Percentiles rank a stretch among this genome's conserved stretches.
Evolutionary conservation across 2,329 filamentous ascomycete genomes (phyloP).

Genomic region (Drechslerella stenobrocha): DNA sequence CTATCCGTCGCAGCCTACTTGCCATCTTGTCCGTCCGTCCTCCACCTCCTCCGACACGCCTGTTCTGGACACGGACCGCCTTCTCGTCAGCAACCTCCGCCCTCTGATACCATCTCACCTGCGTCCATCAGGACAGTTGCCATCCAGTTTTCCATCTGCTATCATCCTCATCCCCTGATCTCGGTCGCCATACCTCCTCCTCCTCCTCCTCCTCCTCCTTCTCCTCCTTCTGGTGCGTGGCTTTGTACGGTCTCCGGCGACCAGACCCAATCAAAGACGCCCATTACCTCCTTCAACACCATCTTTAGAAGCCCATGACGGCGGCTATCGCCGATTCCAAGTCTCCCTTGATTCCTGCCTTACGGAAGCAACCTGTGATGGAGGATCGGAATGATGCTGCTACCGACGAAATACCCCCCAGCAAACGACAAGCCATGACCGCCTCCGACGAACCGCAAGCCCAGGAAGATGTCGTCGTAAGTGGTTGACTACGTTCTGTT

Average conservation of each 20-base stretch:
- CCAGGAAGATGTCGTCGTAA: conserved; percentile 54
- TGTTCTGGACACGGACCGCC: conserved; percentile 17
- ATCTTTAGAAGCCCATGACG: conserved; percentile 45
- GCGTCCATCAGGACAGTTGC: too few species aligned
- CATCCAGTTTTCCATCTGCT: too few species aligned
- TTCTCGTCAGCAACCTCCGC: conserved; percentile 23
- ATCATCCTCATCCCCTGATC: neutral
- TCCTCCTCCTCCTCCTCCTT: too few species aligned
- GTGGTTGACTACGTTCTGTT: too few species aligned
- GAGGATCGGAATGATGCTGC: conserved; percentile 86
- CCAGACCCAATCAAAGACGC: conserved; percentile 13
- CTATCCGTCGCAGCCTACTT: neutral
- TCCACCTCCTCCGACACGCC: conserved; percentile 10
- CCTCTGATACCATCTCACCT: conserved; percentile 3
- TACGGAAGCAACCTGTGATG: conserved; percentile 66
- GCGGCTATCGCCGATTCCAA: conserved; percentile 48
- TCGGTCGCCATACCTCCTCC: conserved; percentile 5
- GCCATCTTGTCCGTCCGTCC: neutral
- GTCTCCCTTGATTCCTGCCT: conserved; percentile 49
- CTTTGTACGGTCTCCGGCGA: conserved; percentile 18
- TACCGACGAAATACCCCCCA: conserved; percentile 76
- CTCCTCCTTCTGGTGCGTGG: conserved; percentile 3
- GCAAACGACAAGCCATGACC: conserved; percentile 71
- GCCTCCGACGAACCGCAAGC: conserved; percentile 52
- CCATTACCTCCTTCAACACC: conserved; percentile 7